Evolutionary conservation across 1,284 basidiomycete genomes (phyloP).

Genomic region (Coniophora puteana): DNA sequence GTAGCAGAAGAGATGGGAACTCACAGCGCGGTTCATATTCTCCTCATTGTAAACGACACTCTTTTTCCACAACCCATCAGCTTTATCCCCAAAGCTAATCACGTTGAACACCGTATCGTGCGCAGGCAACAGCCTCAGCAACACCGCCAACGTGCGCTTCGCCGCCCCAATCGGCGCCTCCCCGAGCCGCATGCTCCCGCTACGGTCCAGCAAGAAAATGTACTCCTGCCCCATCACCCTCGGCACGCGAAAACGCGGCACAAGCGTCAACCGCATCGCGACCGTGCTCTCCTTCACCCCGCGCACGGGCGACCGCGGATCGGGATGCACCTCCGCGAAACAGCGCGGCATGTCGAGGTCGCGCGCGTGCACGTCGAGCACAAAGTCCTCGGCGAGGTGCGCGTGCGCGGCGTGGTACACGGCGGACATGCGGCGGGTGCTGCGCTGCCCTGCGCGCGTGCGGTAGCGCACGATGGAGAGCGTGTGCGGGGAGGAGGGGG

Average conservation of each 20-base stretch:
- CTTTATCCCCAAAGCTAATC: slow-evolving; percentile 23
- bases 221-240: slow-evolving; percentile 30
- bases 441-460: slow-evolving; percentile 29
- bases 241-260: slow-evolving; percentile 27
- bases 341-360: slow-evolving; percentile 26
- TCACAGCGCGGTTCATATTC: slow-evolving; percentile 12
- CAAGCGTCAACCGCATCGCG: slow-evolving; percentile 25
- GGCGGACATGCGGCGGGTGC: slow-evolving; percentile 37
- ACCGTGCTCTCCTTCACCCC: slow-evolving; percentile 14
- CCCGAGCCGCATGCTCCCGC: slow-evolving; percentile 28
- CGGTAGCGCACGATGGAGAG: slow-evolving; percentile 29
- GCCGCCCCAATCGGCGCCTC: slow-evolving; percentile 22
- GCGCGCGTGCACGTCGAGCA: slow-evolving; percentile 16
- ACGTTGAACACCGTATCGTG: slow-evolving; percentile 27
- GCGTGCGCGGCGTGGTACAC: slow-evolving; percentile 32
- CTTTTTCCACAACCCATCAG: slow-evolving; percentile 16
- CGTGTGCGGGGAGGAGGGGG: slow-evolving; percentile 46
- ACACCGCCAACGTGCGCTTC: slow-evolving; percentile 20
- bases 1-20: background rate
- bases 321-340: slow-evolving; percentile 20
- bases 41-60: slow-evolving; percentile 19
- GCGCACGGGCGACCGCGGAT: no score
- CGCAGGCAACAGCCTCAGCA: slow-evolving; percentile 24
- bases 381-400: slow-evolving; percentile 18
- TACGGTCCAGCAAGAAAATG: slow-evolving; percentile 33